Conservation (phyloP, 163 green algal genomes). For the Trebouxiophyceae sp. region DNA sequence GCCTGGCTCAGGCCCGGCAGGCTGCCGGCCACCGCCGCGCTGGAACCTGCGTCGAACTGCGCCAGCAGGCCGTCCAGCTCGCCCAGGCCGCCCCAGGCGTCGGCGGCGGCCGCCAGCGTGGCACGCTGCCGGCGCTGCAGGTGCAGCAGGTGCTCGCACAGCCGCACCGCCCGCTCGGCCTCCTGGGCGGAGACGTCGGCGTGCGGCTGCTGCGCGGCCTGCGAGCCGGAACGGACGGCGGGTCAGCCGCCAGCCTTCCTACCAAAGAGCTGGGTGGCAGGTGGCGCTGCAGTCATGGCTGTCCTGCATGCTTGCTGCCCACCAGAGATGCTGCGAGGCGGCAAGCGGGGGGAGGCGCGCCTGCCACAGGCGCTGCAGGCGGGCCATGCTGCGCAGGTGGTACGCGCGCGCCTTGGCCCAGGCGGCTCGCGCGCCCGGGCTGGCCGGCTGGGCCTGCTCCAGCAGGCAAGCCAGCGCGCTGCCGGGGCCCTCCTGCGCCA, state of each 20-base stretch:
- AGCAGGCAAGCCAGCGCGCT: too few relatives aligned
- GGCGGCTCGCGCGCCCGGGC: conserved; percentile 7
- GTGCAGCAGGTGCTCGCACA: conserved; percentile 66
- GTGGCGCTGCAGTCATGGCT: too few relatives aligned
- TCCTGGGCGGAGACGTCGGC: conserved; percentile 63
- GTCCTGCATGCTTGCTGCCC: too few relatives aligned
- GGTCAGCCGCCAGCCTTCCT: too few relatives aligned
- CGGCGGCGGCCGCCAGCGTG: conserved; percentile 5
- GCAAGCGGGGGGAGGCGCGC: conserved; percentile 1
- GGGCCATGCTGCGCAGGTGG: conserved; percentile 65
- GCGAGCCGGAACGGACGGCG: conserved; percentile 3
- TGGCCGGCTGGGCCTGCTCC: conserved; percentile 1
- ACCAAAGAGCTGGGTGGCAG: too few relatives aligned
- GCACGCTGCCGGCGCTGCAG: conserved; percentile 50
- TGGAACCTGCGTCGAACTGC: too few relatives aligned
- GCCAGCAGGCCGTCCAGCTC: too few relatives aligned
- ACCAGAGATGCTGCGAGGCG: too few relatives aligned
- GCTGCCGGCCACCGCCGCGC: too few relatives aligned
- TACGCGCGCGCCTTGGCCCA: conserved; percentile 66
- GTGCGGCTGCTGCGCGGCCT: conserved; percentile 46
- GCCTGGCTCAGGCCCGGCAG: neutral
- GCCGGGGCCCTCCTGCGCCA: too few relatives aligned
- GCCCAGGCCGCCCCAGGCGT: too few relatives aligned
- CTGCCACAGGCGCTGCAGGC: conserved; percentile 70
- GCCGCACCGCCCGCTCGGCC: conserved; percentile 33